A percentile compares a stretch with the other conserved stretches of the same genome.
Evolutionary conservation across 2,329 filamentous ascomycete genomes (phyloP).

Genomic region (Paraphoma chrysanthemicola): DNA sequence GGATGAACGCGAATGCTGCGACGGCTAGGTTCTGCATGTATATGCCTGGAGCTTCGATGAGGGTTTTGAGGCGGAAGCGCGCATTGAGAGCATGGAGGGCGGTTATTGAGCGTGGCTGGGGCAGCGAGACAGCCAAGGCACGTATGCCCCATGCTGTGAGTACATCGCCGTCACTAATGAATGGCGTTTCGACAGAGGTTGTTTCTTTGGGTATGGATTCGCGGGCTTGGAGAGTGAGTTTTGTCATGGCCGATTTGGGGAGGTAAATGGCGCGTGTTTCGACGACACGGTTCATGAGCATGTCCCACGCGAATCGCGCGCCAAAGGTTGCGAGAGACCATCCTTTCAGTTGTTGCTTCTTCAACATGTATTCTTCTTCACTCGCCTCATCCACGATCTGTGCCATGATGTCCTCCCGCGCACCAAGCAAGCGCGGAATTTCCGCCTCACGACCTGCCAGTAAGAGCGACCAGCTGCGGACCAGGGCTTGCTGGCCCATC

Average conservation of each 20-base stretch:
- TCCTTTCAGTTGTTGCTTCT: slow-evolving; percentile 20
- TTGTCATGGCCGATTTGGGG: slow-evolving; percentile 25
- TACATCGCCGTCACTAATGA: slow-evolving; percentile 35
- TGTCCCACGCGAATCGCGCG: slow-evolving; percentile 14
- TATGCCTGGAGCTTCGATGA: slow-evolving; percentile 25
- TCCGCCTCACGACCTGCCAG: slow-evolving; percentile 53
- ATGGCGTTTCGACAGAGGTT: slow-evolving; percentile 2
- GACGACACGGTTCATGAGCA: slow-evolving; percentile 5
- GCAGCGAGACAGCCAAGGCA: slow-evolving; percentile 26
- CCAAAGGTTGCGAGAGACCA: slow-evolving; percentile 15
- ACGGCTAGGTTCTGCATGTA: slow-evolving; percentile 22
- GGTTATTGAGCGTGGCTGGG: slow-evolving; percentile 40
- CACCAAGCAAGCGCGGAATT: slow-evolving; percentile 38
- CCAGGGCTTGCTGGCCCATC: slow-evolving; percentile 52
- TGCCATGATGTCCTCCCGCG: slow-evolving; percentile 46
- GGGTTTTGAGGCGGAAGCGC: slow-evolving; percentile 38
- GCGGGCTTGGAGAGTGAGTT: slow-evolving; percentile 35
- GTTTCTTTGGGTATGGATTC: slow-evolving; percentile 25
- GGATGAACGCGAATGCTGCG: slow-evolving; percentile 15
- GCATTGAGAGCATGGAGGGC: slow-evolving; percentile 52
- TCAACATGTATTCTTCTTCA: slow-evolving; percentile 19
- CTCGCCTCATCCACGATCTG: slow-evolving; percentile 1
- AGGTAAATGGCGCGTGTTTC: slow-evolving; percentile 52
- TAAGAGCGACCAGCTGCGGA: slow-evolving; percentile 57
- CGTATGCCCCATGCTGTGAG: slow-evolving; percentile 33